phyloP scores from a whole-genome alignment of 495 filamentous ascomycete genomes.

The Extremus antarcticus region DNA sequence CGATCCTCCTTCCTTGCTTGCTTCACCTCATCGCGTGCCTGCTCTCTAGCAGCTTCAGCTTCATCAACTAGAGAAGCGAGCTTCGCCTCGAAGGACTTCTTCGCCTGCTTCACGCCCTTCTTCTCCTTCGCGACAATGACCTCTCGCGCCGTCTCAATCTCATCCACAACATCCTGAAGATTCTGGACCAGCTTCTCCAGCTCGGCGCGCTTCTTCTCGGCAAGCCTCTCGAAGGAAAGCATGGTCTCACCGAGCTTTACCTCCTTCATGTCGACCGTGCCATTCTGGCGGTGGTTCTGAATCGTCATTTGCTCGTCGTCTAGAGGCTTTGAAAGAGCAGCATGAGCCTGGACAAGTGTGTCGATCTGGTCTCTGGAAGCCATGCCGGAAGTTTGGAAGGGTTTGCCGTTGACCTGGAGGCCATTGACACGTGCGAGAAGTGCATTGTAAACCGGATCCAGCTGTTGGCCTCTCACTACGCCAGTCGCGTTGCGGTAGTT shows the following conservation, averaged over 20 bases:
- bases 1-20: not conserved
- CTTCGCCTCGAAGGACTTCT: not conserved
- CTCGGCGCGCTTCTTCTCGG: not conserved
- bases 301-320: conserved; percentile 6
- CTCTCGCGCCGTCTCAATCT: not conserved
- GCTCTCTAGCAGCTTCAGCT: not conserved
- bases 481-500: not conserved
- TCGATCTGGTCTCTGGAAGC: not conserved
- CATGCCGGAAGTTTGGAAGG: not conserved
- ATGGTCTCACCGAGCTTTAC: conserved; percentile 1
- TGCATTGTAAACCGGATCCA: conserved; percentile 4
- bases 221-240: not conserved
- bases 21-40: not conserved
- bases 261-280: not conserved
- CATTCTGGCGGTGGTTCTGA: not conserved
- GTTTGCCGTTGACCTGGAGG: not conserved
- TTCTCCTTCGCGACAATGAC: not conserved
- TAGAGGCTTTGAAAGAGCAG: not conserved
- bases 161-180: not conserved
- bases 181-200: not conserved
- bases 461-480: not conserved
- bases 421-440: conserved; percentile 7
- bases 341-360: not conserved
- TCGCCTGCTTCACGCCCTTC: not conserved
- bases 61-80: not conserved